Conservation (phyloP, 768 basidiomycete species). For the Amanita pseudoporphyria region DNA sequence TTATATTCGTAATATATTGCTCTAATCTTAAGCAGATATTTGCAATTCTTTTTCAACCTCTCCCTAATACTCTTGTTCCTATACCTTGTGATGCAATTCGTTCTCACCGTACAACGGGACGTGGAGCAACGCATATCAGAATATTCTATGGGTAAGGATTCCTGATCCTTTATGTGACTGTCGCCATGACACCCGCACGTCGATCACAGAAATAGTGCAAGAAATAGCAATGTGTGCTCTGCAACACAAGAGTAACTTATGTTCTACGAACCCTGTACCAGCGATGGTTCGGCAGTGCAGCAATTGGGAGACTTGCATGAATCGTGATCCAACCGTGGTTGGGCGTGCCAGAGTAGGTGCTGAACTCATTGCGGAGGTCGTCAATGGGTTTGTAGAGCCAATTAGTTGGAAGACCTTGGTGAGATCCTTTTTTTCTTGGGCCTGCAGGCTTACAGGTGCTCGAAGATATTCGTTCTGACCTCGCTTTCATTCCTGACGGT, state of each 20-base stretch:
- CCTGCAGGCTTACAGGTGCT: slow-evolving; percentile 8
- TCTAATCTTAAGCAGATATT: slow-evolving; percentile 45
- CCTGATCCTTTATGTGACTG: not conserved
- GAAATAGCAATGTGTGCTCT: slow-evolving; percentile 84
- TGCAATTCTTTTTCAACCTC: slow-evolving; percentile 92
- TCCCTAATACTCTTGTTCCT: slow-evolving; percentile 76
- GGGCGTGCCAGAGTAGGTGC: slow-evolving; percentile 87
- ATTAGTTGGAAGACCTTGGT: slow-evolving; percentile 98
- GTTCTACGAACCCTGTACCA: slow-evolving; percentile 67
- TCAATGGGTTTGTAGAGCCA: slow-evolving; percentile 94
- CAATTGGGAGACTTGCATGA: slow-evolving; percentile 93
- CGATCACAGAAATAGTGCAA: slow-evolving; percentile 68
- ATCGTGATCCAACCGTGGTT: slow-evolving; percentile 82
- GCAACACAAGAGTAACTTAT: slow-evolving; percentile 76
- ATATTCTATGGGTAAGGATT: slow-evolving; percentile 71
- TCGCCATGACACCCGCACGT: not conserved
- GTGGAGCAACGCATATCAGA: slow-evolving; percentile 82
- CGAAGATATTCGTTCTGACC: slow-evolving; percentile 65
- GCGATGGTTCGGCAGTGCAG: slow-evolving; percentile 83
- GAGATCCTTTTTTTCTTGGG: slow-evolving; percentile 19
- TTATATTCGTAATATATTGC: slow-evolving; percentile 32
- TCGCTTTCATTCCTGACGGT: slow-evolving; percentile 70
- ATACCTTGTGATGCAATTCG: slow-evolving; percentile 79
- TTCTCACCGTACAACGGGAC: slow-evolving; percentile 84
- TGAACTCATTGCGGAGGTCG: slow-evolving; percentile 91